A percentile compares a stretch with the other conserved stretches of the same genome.
Evolutionary conservation across 1,139 yeast species (phyloP).

Genomic region (Diutina rugosa): DNA sequence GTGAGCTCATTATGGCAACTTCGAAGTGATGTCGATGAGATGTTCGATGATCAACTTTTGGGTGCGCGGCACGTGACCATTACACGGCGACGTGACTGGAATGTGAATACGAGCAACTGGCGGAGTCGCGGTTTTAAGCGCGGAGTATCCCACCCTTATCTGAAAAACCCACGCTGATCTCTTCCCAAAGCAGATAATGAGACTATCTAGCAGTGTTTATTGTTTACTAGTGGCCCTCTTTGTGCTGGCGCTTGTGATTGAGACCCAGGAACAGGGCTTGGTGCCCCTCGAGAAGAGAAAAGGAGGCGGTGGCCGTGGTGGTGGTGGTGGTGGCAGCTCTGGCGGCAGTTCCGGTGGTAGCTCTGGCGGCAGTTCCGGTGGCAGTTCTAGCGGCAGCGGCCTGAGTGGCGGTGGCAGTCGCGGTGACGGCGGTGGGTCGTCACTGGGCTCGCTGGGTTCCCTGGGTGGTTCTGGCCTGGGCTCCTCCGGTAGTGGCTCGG

Average conservation of each 20-base stretch:
- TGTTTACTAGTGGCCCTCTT: not conserved
- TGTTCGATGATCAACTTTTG: not conserved
- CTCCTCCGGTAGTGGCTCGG: not conserved
- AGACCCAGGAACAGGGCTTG: not conserved
- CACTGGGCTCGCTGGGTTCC: not conserved
- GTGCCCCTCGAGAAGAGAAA: not conserved
- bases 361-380: not conserved
- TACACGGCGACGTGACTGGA: not conserved
- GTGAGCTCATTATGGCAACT: slow-evolving; percentile 31
- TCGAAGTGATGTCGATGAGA: not conserved
- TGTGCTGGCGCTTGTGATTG: not conserved
- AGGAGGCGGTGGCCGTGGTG: not conserved
- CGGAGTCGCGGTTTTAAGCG: not conserved
- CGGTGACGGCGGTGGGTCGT: not conserved
- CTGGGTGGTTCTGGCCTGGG: not conserved
- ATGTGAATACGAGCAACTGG: not conserved
- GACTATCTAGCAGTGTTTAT: not conserved
- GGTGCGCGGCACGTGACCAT: not conserved
- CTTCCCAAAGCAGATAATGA: not conserved
- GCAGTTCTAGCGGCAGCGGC: not conserved
- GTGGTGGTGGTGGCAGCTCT: not conserved
- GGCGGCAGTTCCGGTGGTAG: not conserved
- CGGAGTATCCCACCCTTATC: not conserved
- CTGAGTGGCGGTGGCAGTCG: not conserved
- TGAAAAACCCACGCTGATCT: not conserved